Evolutionary conservation across 192 early-diverging fungal species (phyloP).

Genomic region (Coemansia sp.): DNA sequence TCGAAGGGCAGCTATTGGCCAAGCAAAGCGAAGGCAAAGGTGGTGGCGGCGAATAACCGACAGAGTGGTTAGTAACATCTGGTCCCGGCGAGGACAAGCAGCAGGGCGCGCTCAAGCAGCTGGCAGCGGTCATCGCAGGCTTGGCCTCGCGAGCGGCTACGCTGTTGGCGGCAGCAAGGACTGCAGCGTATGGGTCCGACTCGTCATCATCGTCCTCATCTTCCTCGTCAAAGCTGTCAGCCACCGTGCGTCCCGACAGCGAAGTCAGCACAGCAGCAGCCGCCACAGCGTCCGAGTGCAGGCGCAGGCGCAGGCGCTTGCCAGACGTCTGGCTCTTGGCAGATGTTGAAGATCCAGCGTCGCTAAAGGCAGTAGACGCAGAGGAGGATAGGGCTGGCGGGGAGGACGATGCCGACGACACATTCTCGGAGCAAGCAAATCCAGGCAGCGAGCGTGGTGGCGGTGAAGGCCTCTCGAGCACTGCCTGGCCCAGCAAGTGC

Average conservation of each 20-base stretch:
- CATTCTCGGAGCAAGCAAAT: not conserved
- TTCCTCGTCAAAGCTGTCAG: slow-evolving; percentile 13
- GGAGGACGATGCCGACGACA: not conserved
- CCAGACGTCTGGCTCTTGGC: not conserved
- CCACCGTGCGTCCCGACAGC: not conserved
- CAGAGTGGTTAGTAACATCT: no score
- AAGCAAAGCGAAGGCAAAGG: not conserved
- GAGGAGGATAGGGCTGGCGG: not conserved
- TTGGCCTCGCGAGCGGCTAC: not conserved
- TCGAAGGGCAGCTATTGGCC: slow-evolving; percentile 6
- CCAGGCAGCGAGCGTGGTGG: not conserved
- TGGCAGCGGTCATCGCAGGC: not conserved
- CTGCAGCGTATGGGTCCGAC: not conserved
- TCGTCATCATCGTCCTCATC: slow-evolving; percentile 20
- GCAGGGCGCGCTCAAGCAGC: not conserved
- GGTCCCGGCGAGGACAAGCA: no score
- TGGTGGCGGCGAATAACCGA: not conserved
- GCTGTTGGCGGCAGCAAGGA: not conserved
- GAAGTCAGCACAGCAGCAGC: not conserved
- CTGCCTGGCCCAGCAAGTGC: not conserved
- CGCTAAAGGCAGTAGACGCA: not conserved
- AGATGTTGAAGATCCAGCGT: not conserved
- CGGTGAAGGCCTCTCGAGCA: not conserved
- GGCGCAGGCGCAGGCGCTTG: not conserved
- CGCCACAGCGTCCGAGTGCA: not conserved